phyloP scores from a whole-genome alignment of 768 basidiomycete species.

The Suillus discolor region DNA sequence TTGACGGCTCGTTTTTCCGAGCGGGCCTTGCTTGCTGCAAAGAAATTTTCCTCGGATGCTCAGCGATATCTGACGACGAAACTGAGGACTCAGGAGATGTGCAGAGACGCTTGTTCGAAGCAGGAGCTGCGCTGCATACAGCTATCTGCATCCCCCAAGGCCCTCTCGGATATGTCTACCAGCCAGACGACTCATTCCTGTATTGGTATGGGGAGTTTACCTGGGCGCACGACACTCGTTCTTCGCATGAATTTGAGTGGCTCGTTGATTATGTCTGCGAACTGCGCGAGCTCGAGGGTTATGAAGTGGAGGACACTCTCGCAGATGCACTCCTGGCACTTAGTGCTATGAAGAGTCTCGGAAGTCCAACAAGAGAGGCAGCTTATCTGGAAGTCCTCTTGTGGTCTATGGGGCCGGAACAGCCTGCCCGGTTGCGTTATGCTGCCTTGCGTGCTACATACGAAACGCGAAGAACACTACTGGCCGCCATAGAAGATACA shows the following conservation, averaged over 20 bases:
- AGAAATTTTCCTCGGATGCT: constrained; percentile 2
- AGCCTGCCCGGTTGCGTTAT: constrained; percentile 9
- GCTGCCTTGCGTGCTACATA: constrained; percentile 10
- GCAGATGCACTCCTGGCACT: constrained; percentile 14
- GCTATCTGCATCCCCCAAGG: constrained; percentile 3
- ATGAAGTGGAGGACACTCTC: constrained; percentile 9
- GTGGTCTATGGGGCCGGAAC: constrained; percentile 13
- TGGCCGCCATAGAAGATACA: neutral
- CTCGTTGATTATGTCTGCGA: constrained; percentile 11
- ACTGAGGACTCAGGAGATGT: neutral
- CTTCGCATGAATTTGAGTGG: constrained; percentile 10
- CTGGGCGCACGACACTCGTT: neutral
- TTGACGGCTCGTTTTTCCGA: constrained; percentile 8
- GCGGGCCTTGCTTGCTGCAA: constrained; percentile 7
- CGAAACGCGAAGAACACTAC: neutral
- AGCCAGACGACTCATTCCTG: constrained; percentile 5
- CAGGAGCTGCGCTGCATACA: constrained; percentile 3
- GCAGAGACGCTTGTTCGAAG: constrained; percentile 3
- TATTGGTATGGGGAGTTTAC: constrained; percentile 8
- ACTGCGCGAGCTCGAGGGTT: constrained; percentile 5
- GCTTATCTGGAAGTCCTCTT: constrained; percentile 9
- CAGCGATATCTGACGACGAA: neutral
- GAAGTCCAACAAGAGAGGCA: neutral
- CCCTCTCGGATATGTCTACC: constrained; percentile 1
- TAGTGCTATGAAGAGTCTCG: constrained; percentile 6